These are phyloP conservation scores for Pythium aquatile DNA, from an alignment of 352 stramenopile genomes.

Conservation along the genomic window DNA sequence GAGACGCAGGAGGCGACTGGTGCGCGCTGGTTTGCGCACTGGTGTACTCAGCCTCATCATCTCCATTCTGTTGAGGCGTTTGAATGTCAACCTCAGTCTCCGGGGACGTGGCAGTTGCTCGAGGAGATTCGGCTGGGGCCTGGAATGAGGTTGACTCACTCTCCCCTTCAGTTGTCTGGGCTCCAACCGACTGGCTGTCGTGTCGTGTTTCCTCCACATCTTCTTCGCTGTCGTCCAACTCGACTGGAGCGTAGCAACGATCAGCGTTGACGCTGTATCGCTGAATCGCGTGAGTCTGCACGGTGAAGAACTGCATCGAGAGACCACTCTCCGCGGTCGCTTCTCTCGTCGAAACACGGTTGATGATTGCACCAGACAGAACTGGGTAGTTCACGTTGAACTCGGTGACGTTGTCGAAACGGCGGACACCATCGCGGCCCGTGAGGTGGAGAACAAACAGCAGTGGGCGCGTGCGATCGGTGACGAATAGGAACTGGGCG, in stretches of 20 bases:
- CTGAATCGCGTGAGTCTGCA: slow-evolving; percentile 85
- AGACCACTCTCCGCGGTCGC: slow-evolving; percentile 39
- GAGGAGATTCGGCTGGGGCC: slow-evolving; percentile 62
- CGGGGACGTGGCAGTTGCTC: slow-evolving; percentile 43
- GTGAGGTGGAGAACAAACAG: slow-evolving; percentile 73
- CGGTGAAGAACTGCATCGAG: slow-evolving; percentile 78
- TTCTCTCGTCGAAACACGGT: slow-evolving; percentile 39
- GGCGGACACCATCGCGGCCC: slow-evolving; percentile 37
- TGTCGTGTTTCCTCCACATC: slow-evolving; percentile 18
- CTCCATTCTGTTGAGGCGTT: slow-evolving; percentile 43
- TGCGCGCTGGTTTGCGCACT: slow-evolving; percentile 17
- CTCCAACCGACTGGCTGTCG: slow-evolving; percentile 64
- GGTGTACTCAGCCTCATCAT: slow-evolving; percentile 36
- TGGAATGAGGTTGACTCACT: slow-evolving; percentile 57
- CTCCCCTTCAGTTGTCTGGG: slow-evolving; percentile 69
- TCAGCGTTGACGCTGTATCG: slow-evolving; percentile 69
- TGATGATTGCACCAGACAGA: slow-evolving; percentile 70
- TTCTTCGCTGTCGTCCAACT: slow-evolving; percentile 46
- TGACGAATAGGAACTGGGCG: slow-evolving; percentile 78
- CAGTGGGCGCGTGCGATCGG: slow-evolving; percentile 54
- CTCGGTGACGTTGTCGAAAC: slow-evolving; percentile 81
- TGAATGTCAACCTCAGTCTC: slow-evolving; percentile 72
- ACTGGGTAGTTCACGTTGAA: slow-evolving; percentile 78
- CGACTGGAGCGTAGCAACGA: slow-evolving; percentile 53
- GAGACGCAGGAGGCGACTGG: slow-evolving; percentile 35